Evolutionary conservation across 140 eudicot species (phyloP), one percentile per base, ranked within the genome.

Genomic region (Oenanthe javanica): DNA sequence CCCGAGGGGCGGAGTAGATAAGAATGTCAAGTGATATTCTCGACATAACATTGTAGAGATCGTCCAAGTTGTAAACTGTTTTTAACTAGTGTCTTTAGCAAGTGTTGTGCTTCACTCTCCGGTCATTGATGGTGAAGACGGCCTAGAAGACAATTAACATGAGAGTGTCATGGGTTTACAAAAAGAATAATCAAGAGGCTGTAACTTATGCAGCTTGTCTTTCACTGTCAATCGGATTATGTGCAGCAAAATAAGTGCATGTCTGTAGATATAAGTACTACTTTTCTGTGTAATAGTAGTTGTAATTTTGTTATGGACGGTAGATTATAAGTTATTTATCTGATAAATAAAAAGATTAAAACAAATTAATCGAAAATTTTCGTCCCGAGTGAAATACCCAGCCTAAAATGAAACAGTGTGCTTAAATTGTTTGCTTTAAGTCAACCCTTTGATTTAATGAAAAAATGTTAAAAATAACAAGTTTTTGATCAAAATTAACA

Each of bases 41-140:
- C 74, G 13, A 61, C 69, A 78, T 31, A 19, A 42, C 75, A 18
- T 63, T 78, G 81, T 61, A 61, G 61, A 63, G 61, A 78, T 45
- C 74, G 81, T 61, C 81, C 55, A 40, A 21, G 48, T 59, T 0
- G 69, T 61, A 9, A 61, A 61, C 66, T 61, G 69, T 61, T n/a
- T 61, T 9, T n/a, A 61, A n/a, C 36, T n/a, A 40, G 19, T 71
- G 76, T 71, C 13, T 71, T 40, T 13, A 70, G 76, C 76, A 71
- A 38, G 9, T 21, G 31, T 7, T 42, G 47, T 71, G 13, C 11
- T n/a, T 36, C 1, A 45, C 42, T 13, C 19, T 27, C 23, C 50
- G 9, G 47, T 45, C 18, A 18, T 15, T 42, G 36, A 43, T 40
- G 23, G 25, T 38, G 51, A 42, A 21, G 77, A 9, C 48, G 77